phyloP scores from a whole-genome alignment of 2,329 filamentous ascomycete genomes.

The Emergomyces africanus region DNA sequence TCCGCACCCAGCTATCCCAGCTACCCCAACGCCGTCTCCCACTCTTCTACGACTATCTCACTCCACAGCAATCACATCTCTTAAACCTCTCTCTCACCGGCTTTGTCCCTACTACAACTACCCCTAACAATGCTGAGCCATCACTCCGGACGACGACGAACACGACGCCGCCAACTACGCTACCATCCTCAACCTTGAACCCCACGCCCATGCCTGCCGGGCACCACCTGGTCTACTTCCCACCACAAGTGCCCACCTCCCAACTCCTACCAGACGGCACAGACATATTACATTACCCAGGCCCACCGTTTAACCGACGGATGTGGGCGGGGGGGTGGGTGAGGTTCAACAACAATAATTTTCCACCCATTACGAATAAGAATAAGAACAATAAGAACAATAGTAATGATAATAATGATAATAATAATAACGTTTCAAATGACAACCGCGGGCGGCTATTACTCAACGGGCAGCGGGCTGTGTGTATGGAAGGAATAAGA shows the following conservation, averaged over 20 bases:
- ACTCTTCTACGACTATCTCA: slow-evolving; percentile 43
- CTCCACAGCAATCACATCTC: slow-evolving; percentile 51
- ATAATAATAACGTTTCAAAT: background rate
- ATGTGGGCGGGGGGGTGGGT: slow-evolving; percentile 83
- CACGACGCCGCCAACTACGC: slow-evolving; percentile 11
- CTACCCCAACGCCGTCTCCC: slow-evolving; percentile 39
- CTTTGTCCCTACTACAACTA: slow-evolving; percentile 32
- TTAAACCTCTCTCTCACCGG: slow-evolving; percentile 50
- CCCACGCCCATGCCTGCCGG: slow-evolving; percentile 32
- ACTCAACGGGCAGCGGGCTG: slow-evolving; percentile 26
- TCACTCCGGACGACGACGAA: background rate
- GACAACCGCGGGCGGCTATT: slow-evolving; percentile 11
- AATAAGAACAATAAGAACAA: slow-evolving; percentile 8
- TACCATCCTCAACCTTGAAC: slow-evolving; percentile 21
- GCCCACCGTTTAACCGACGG: slow-evolving; percentile 55
- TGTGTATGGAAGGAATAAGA: slow-evolving; percentile 36
- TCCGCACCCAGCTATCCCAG: slow-evolving; percentile 33
- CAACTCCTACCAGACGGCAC: slow-evolving; percentile 69
- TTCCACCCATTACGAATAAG: too few species aligned
- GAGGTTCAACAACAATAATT: slow-evolving; percentile 33
- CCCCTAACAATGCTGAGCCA: background rate
- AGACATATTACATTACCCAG: slow-evolving; percentile 65
- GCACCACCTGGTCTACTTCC: slow-evolving; percentile 82
- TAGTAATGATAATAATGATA: background rate
- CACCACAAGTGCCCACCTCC: slow-evolving; percentile 50